Conservation (phyloP, 768 basidiomycete species). For the Tricholoma bakamatsutake region DNA sequence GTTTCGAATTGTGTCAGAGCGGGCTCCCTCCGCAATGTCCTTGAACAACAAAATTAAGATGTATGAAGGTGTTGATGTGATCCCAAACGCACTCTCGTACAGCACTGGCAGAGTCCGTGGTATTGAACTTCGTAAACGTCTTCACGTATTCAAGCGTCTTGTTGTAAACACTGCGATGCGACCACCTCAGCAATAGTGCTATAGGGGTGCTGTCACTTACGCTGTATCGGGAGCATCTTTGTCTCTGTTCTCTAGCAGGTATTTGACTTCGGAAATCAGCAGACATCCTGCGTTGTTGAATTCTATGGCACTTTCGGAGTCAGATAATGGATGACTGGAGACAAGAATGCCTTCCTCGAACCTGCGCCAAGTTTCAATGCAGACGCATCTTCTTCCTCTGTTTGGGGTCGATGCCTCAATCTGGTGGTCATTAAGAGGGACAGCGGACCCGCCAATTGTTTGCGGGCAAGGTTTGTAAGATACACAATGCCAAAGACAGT, state of each 20-base stretch:
- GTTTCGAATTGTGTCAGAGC: constrained; percentile 86
- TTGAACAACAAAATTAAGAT: constrained; percentile 20
- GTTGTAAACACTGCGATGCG: constrained; percentile 69
- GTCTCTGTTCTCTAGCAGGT: constrained; percentile 80
- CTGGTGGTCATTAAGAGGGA: constrained; percentile 45
- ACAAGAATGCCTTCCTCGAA: constrained; percentile 16
- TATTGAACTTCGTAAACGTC: constrained; percentile 86
- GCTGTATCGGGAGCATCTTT: constrained; percentile 85
- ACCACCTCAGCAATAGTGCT: constrained; percentile 1
- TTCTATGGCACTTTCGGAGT: constrained; percentile 35
- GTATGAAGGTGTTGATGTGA: neutral
- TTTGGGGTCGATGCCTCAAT: constrained; percentile 56
- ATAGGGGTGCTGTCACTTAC: constrained; percentile 35
- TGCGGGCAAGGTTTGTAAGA: neutral
- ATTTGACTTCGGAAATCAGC: constrained; percentile 89
- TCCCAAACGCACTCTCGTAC: constrained; percentile 74
- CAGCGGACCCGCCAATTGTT: neutral
- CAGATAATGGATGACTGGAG: neutral
- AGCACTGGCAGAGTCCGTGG: constrained; percentile 75
- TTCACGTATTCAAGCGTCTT: constrained; percentile 91
- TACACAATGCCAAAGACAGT: constrained; percentile 5
- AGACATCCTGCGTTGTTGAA: constrained; percentile 91
- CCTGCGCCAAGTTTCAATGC: constrained; percentile 78
- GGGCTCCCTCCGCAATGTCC: constrained; percentile 73
- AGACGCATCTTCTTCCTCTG: constrained; percentile 84